Conservation (phyloP, 352 stramenopile species). For the Hyaloperonospora brassicae region DNA sequence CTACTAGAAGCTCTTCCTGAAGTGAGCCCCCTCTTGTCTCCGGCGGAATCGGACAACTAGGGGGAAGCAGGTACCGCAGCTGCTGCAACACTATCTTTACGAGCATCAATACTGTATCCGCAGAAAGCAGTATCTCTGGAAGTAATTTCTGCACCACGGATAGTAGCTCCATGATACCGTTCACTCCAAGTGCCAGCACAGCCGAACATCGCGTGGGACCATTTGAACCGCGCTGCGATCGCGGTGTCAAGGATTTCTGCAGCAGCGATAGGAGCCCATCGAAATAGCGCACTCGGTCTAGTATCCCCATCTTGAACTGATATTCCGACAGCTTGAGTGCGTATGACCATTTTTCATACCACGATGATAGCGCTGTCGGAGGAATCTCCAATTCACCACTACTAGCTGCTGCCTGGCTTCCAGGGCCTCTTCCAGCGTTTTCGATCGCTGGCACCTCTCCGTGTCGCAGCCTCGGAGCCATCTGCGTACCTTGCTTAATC, state of each 20-base stretch:
- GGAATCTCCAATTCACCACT: conserved; percentile 12
- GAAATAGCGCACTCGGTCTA: conserved; percentile 73
- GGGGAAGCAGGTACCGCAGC: conserved; percentile 65
- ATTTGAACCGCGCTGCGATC: conserved; percentile 25
- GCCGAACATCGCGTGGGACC: conserved; percentile 28
- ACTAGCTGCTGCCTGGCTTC: conserved; percentile 5
- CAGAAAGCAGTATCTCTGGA: conserved; percentile 52
- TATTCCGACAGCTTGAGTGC: conserved; percentile 74
- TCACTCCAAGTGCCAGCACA: conserved; percentile 53
- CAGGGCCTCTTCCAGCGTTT: conserved; percentile 3
- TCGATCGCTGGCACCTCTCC: conserved; percentile 10
- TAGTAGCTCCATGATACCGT: conserved; percentile 69
- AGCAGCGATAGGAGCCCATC: conserved; percentile 68
- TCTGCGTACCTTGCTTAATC: conserved; percentile 8
- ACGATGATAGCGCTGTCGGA: conserved; percentile 24
- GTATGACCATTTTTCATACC: conserved; percentile 78
- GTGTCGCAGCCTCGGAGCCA: conserved; percentile 19
- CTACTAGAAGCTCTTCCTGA: conserved; percentile 60
- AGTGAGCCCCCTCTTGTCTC: conserved; percentile 35
- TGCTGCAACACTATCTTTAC: conserved; percentile 77
- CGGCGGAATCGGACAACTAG: conserved; percentile 31
- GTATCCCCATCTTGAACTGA: conserved; percentile 68
- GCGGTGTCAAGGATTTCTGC: conserved; percentile 69
- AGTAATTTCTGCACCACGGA: conserved; percentile 63
- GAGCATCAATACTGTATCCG: conserved; percentile 49